Percentiles rank a stretch among this genome's conserved stretches.
These are phyloP conservation scores for Agrocybe chaxingu DNA, from an alignment of 768 basidiomycete genomes.

Conservation along the genomic window DNA sequence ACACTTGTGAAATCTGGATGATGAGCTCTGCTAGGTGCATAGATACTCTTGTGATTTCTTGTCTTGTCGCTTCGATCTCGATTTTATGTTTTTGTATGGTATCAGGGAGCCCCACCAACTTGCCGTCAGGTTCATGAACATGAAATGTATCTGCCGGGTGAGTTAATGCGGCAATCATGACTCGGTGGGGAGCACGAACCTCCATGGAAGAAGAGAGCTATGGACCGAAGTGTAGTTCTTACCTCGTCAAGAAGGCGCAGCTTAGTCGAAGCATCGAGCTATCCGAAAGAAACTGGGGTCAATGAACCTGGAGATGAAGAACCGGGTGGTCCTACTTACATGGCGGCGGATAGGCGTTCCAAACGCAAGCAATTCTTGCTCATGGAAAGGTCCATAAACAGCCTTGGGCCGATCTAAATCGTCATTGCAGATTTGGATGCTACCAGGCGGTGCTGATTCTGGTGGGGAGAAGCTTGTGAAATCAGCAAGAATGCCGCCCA, in stretches of 20 bases:
- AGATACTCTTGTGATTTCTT: slow-evolving; percentile 1
- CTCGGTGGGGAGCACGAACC: slow-evolving; percentile 4
- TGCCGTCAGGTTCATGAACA: background rate
- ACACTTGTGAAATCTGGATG: background rate
- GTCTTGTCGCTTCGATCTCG: slow-evolving; percentile 3
- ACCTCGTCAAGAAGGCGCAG: slow-evolving; percentile 18
- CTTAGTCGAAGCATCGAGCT: slow-evolving; percentile 10
- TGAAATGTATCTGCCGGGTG: background rate
- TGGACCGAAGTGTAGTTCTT: slow-evolving; percentile 13
- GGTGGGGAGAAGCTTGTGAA: background rate
- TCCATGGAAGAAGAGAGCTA: slow-evolving; percentile 20
- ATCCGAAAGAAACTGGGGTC: background rate
- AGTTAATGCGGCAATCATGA: too few relatives aligned
- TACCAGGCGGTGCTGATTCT: too few relatives aligned
- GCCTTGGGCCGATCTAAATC: too few relatives aligned
- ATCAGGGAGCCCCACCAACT: slow-evolving; percentile 6
- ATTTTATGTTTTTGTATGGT: slow-evolving; percentile 6
- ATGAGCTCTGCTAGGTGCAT: slow-evolving; percentile 1
- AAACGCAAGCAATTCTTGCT: slow-evolving; percentile 9
- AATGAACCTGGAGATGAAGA: background rate
- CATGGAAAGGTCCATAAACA: background rate
- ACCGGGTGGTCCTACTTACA: slow-evolving; percentile 6
- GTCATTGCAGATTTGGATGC: too few relatives aligned
- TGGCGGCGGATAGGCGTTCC: slow-evolving; percentile 12
- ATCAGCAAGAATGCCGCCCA: slow-evolving; percentile 8